These are phyloP conservation scores for Candida tammaniensis DNA, from an alignment of 805 yeast species.

Conservation along the genomic window DNA sequence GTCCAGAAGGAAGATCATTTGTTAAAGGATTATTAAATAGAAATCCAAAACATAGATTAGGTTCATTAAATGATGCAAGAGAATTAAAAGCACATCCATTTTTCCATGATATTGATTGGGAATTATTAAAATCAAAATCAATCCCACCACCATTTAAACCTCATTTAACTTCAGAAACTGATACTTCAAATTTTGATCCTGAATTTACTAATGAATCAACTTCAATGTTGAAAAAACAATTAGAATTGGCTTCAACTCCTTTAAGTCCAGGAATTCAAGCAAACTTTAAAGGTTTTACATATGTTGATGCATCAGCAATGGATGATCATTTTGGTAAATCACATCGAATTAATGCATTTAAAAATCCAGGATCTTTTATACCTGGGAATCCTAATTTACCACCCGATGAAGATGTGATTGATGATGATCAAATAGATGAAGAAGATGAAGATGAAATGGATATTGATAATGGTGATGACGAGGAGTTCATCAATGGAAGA, in stretches of 20 bases:
- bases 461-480: conserved; percentile 61
- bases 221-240: conserved; percentile 67
- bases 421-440: conserved; percentile 56
- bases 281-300: conserved; percentile 94
- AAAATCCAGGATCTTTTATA: conserved; percentile 64
- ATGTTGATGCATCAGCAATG: conserved; percentile 89
- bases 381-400: conserved; percentile 80
- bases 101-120: conserved; percentile 91
- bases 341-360: conserved; percentile 37
- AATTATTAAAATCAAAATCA: conserved; percentile 66
- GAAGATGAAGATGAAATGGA: conserved; percentile 41
- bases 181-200: conserved; percentile 96
- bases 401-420: conserved; percentile 81
- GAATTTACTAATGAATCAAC: conserved; percentile 94
- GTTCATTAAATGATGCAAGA: conserved; percentile 87
- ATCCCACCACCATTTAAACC: conserved; percentile 98
- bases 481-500: conserved; percentile 83
- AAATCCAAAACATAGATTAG: conserved; percentile 93
- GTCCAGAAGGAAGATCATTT: conserved; percentile 90
- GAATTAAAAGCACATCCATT: conserved; percentile 92
- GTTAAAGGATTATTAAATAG: conserved; percentile 94
- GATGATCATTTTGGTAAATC: conserved; percentile 70
- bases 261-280: conserved; percentile 94
- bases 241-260: conserved; percentile 71
- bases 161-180: conserved; percentile 84